Base-by-base conservation (phyloP, 139 green algal species). In the Trebouxia sp. region DNA sequence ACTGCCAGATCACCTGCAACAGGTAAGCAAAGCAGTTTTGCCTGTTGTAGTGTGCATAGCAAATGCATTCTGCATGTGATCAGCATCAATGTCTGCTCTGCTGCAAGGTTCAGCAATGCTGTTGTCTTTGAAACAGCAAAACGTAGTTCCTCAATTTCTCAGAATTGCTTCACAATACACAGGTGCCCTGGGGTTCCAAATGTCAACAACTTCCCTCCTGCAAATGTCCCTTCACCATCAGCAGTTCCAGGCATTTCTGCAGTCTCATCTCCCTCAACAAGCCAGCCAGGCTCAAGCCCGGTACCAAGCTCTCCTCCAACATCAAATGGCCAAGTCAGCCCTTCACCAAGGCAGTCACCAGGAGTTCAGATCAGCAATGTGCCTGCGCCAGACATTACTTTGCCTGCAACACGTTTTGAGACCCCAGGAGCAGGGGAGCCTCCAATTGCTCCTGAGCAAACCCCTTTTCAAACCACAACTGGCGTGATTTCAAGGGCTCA, bases 1-100 rank as follows among this genome's bases (percentile, higher is more conserved):
- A 72, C 62, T 72, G 62, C 11, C 62, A 72, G 35, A 72, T 72
- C 32, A 72, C 62, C 15, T 72, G 62, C 32, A 41, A 41, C 32
- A 42, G 62, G 62, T 45, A 8, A 43, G 62, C 28, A 20, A n/a
- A n/a, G n/a, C n/a, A n/a, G n/a, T n/a, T n/a, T n/a, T n/a, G n/a
- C n/a, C n/a, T n/a, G n/a, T n/a, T n/a, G n/a, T n/a, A n/a, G n/a
- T n/a, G n/a, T n/a, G n/a, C n/a, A n/a, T n/a, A n/a, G n/a, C n/a
- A n/a, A n/a, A n/a, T n/a, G n/a, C n/a, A n/a, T n/a, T n/a, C n/a
- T n/a, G n/a, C n/a, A n/a, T n/a, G n/a, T n/a, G n/a, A n/a, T n/a
- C n/a, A n/a, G n/a, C n/a, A n/a, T n/a, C n/a, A n/a, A 53, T 53
- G 3, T 53, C 1, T 53, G 47, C 47, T 53, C 20, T 53, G 47